These are phyloP conservation scores for Pseudonitzschia delicatissima DNA, from an alignment of 108 stramenopile genomes.

Conservation along the genomic window DNA sequence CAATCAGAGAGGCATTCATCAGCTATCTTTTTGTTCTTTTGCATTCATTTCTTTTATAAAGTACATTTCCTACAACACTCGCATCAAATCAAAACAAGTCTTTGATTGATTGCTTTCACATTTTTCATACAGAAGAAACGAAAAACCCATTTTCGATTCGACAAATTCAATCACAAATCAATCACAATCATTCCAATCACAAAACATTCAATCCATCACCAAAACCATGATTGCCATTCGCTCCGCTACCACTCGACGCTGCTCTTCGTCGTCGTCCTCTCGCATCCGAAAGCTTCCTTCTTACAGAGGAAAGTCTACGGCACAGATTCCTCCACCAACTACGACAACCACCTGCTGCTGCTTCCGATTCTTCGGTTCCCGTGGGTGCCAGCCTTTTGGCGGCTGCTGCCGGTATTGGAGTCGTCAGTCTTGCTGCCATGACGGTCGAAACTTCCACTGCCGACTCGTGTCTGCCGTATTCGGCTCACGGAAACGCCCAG, in stretches of 20 bases:
- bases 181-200: neutral
- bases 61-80: no score
- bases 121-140: neutral
- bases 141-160: neutral
- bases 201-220: neutral
- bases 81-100: neutral
- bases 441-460: constrained; percentile 53
- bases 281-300: neutral
- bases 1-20: no score
- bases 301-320: neutral
- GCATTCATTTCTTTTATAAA: no score
- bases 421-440: constrained; percentile 43
- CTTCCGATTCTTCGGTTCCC: constrained; percentile 17
- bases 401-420: constrained; percentile 46
- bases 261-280: no score
- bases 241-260: neutral
- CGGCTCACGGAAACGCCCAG: constrained; percentile 33
- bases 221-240: neutral
- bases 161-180: neutral
- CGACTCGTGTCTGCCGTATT: constrained; percentile 44
- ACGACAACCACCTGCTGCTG: no score
- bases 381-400: constrained; percentile 42
- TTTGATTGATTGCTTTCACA: no score
- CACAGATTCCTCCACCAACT: neutral
- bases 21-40: no score